Evolutionary conservation across 257 asterid genomes (phyloP).

Genomic region (Rauvolfia tetraphylla): DNA sequence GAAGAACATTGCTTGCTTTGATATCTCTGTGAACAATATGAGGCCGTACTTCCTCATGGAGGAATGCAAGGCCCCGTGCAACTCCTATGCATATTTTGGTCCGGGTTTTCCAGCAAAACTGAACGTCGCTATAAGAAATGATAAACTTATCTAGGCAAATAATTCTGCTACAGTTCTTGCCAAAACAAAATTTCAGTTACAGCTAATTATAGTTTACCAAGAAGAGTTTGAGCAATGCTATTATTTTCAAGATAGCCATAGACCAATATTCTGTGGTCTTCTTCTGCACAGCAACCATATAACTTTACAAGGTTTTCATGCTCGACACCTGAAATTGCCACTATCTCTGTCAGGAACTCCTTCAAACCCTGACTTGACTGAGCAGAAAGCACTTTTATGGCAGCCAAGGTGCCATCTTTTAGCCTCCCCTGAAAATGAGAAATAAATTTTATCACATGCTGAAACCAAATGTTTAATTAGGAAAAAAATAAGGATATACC

Average conservation of each 20-base stretch:
- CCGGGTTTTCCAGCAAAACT: slow-evolving; percentile 64
- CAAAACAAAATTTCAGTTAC: background rate
- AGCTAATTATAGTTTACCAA: slow-evolving; percentile 42
- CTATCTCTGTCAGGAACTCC: slow-evolving; percentile 74
- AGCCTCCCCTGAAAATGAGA: slow-evolving; percentile 60
- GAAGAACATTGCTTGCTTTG: slow-evolving; percentile 83
- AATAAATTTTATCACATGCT: slow-evolving; percentile 2
- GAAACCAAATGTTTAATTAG: background rate
- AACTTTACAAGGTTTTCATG: slow-evolving; percentile 84
- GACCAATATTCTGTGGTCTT: slow-evolving; percentile 68
- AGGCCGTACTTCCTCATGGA: slow-evolving; percentile 76
- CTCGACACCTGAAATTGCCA: slow-evolving; percentile 56
- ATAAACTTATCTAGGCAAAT: slow-evolving; percentile 16
- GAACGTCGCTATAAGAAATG: slow-evolving; percentile 28
- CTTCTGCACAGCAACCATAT: slow-evolving; percentile 84
- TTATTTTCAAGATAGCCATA: slow-evolving; percentile 84
- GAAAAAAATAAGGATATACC: background rate
- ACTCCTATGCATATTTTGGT: slow-evolving; percentile 64
- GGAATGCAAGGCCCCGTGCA: slow-evolving; percentile 78
- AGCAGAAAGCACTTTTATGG: slow-evolving; percentile 83
- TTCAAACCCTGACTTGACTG: slow-evolving; percentile 71
- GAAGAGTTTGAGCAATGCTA: slow-evolving; percentile 86
- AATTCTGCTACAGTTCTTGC: background rate
- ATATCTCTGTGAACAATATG: slow-evolving; percentile 85
- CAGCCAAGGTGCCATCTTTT: slow-evolving; percentile 65